A percentile compares a stretch with the other conserved stretches of the same genome.
Evolutionary conservation across 371 early-diverging fungal species (phyloP).

Genomic region (Amoeboaphelidium protococcarum): DNA sequence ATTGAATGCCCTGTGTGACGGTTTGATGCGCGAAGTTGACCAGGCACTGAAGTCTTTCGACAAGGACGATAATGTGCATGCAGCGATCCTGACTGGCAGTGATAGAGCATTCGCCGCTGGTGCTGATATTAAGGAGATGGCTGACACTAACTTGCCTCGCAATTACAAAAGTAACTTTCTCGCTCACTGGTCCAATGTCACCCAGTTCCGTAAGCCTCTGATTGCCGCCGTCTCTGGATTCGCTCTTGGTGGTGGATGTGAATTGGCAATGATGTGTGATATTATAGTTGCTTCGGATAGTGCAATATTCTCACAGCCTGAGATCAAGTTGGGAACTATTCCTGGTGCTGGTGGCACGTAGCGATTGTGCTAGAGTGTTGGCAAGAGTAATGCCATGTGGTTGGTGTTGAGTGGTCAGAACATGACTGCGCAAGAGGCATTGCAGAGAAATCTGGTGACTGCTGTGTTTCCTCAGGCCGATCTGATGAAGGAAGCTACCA

Average conservation of each 20-base stretch:
- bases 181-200: conserved; percentile 76
- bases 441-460: conserved; percentile 58
- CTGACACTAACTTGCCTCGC: conserved; percentile 43
- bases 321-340: conserved; percentile 47
- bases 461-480: conserved; percentile 60
- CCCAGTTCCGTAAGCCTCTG: conserved; percentile 71
- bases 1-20: conserved; percentile 81
- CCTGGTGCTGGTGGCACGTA: conserved; percentile 61
- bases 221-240: conserved; percentile 93
- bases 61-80: conserved; percentile 44
- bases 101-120: conserved; percentile 93
- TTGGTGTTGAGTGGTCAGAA: conserved; percentile 72
- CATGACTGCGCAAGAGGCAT: conserved; percentile 61
- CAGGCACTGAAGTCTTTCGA: conserved; percentile 56
- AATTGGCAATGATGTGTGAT: conserved; percentile 91
- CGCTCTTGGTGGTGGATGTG: conserved; percentile 95
- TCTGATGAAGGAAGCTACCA: conserved; percentile 67
- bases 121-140: conserved; percentile 97
- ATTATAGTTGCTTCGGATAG: conserved; percentile 94
- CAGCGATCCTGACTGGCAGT: conserved; percentile 81
- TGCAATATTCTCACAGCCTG: conserved; percentile 92
- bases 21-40: conserved; percentile 71
- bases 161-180: conserved; percentile 75
- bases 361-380: conserved; percentile 73
- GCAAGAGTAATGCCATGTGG: conserved; percentile 96